Conservation (phyloP, 2,329 filamentous ascomycete genomes). For the Pseudocercospora macadamiae region DNA sequence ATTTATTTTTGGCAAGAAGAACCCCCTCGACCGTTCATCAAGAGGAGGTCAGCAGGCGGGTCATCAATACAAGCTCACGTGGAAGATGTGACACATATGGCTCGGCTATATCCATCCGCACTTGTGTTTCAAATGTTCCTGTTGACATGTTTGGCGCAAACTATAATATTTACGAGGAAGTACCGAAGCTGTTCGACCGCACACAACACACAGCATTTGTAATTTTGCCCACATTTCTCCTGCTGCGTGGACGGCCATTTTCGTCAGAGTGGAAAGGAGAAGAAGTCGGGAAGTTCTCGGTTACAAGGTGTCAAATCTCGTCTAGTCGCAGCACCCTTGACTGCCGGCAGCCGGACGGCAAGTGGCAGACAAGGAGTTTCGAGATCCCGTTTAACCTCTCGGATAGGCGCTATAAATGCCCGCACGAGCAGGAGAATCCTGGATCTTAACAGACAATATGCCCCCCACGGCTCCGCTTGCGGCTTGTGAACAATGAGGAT, state of each 20-base stretch:
- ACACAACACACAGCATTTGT: no score
- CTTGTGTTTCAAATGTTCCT: background rate
- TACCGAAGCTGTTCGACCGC: no score
- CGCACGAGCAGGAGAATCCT: conserved; percentile 9
- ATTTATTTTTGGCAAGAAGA: background rate
- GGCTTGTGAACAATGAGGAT: background rate
- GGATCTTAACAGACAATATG: conserved; percentile 10
- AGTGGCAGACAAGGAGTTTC: no score
- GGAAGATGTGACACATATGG: background rate
- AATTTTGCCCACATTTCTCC: no score
- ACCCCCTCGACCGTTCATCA: no score
- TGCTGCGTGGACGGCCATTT: no score
- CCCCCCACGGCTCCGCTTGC: conserved; percentile 1
- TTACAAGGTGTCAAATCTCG: background rate
- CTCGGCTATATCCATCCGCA: background rate
- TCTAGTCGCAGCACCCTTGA: background rate
- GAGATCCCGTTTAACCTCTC: background rate
- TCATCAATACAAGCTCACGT: background rate
- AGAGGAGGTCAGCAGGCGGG: no score
- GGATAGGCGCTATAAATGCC: background rate
- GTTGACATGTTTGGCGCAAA: background rate
- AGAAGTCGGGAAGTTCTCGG: background rate
- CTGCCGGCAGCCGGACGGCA: background rate
- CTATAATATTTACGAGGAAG: no score
- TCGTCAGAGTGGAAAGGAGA: background rate